phyloP scores from a whole-genome alignment of 192 early-diverging fungal species.

The Geranomyces michiganensis region DNA sequence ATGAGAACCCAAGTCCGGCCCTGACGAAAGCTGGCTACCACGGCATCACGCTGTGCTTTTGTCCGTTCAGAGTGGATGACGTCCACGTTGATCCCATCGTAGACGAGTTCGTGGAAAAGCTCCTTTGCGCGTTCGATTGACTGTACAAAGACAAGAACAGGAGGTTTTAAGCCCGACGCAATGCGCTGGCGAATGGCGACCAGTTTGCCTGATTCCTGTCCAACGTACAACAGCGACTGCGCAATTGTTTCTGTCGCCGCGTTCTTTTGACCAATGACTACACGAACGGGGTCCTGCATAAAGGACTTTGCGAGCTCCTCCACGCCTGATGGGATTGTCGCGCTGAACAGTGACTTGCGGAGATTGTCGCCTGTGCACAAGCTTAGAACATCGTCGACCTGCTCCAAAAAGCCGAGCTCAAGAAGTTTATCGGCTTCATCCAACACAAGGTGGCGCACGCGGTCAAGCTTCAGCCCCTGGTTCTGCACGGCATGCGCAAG shows the following conservation, averaged over 20 bases:
- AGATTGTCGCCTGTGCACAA: slow-evolving; percentile 66
- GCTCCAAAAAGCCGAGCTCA: slow-evolving; percentile 81
- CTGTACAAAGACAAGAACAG: slow-evolving; percentile 95
- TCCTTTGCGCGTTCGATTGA: slow-evolving; percentile 97
- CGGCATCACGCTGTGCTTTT: slow-evolving; percentile 87
- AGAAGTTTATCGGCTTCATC: slow-evolving; percentile 98
- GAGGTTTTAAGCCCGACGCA: slow-evolving; percentile 79
- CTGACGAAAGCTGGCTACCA: slow-evolving; percentile 83
- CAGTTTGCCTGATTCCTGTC: slow-evolving; percentile 92
- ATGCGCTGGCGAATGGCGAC: slow-evolving; percentile 89
- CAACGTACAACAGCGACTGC: slow-evolving; percentile 88
- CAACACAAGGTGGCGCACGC: slow-evolving; percentile 86
- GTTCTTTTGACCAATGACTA: slow-evolving; percentile 88
- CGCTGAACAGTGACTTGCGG: slow-evolving; percentile 88
- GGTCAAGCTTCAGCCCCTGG: slow-evolving; percentile 74
- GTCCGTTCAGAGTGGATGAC: slow-evolving; percentile 97
- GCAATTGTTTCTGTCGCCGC: slow-evolving; percentile 89
- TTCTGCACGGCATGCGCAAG: slow-evolving; percentile 86
- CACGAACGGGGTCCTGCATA: slow-evolving; percentile 86
- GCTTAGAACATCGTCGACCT: slow-evolving; percentile 58
- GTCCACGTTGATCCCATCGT: slow-evolving; percentile 97
- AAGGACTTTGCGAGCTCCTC: slow-evolving; percentile 90
- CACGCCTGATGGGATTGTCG: slow-evolving; percentile 88
- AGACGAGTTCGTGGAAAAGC: slow-evolving; percentile 93
- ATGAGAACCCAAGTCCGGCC: slow-evolving; percentile 96